Percentiles rank a stretch among this genome's conserved stretches.
Evolutionary conservation across 768 basidiomycete genomes (phyloP).

Genomic region (Suillus sp.): DNA sequence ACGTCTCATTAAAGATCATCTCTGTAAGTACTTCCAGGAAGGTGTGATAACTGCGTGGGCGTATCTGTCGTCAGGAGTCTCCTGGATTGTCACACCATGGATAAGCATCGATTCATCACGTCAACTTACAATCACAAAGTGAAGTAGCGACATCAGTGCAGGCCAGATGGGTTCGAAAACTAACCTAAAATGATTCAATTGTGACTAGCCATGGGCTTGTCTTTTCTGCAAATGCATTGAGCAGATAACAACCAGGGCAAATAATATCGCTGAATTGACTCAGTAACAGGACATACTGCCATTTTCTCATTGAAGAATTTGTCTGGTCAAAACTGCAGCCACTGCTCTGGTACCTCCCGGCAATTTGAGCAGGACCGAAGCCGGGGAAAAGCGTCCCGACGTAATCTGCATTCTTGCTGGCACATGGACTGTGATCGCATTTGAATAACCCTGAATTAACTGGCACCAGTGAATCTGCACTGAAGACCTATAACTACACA

Average conservation of each 20-base stretch:
- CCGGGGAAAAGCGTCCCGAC: constrained; percentile 42
- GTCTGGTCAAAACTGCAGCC: constrained; percentile 37
- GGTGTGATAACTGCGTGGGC: constrained; percentile 20
- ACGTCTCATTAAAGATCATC: constrained; percentile 47
- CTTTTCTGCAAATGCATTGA: constrained; percentile 29
- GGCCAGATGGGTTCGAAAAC: constrained; percentile 32
- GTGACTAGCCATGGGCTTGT: constrained; percentile 9
- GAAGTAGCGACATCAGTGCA: constrained; percentile 42
- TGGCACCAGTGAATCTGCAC: not conserved
- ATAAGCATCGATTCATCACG: not conserved
- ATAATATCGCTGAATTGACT: constrained; percentile 27
- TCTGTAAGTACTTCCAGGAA: constrained; percentile 30
- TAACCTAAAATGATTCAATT: not conserved
- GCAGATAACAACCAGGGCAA: constrained; percentile 24
- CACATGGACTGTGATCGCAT: not conserved
- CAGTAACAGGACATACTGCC: constrained; percentile 26
- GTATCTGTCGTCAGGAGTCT: constrained; percentile 29
- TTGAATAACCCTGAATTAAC: not conserved
- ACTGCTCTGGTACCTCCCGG: constrained; percentile 31
- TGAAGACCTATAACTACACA: not conserved
- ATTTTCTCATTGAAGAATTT: constrained; percentile 40
- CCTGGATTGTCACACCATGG: constrained; percentile 21
- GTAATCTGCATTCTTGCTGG: constrained; percentile 22
- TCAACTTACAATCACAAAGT: constrained; percentile 31
- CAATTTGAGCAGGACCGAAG: constrained; percentile 30